Conservation (phyloP, 352 stramenopile species). For the Pythium phragmitis region DNA sequence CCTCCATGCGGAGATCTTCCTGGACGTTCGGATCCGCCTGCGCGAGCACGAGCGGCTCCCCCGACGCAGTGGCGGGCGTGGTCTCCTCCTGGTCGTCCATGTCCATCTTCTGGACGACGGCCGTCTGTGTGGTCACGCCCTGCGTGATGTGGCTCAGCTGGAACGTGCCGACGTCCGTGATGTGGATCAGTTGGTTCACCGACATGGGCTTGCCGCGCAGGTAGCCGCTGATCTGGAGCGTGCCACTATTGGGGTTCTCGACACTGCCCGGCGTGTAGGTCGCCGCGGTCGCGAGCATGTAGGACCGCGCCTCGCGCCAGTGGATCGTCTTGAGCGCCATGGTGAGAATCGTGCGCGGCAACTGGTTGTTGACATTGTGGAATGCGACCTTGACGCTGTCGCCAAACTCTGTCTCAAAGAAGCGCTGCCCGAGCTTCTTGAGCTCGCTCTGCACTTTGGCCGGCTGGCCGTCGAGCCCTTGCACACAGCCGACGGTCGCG, state of each 20-base stretch:
- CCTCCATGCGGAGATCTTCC: constrained; percentile 85
- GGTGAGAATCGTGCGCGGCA: constrained; percentile 81
- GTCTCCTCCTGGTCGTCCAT: constrained; percentile 25
- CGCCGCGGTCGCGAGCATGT: constrained; percentile 78
- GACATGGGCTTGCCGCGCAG: constrained; percentile 93
- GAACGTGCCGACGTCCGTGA: constrained; percentile 96
- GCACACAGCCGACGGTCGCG: constrained; percentile 81
- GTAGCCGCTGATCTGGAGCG: constrained; percentile 93
- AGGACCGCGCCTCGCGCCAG: constrained; percentile 87
- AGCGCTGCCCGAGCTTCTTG: constrained; percentile 85
- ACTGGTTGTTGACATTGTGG: constrained; percentile 73
- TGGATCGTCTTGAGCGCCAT: constrained; percentile 84
- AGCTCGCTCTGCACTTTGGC: constrained; percentile 74
- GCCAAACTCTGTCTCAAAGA: constrained; percentile 90
- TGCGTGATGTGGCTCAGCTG: constrained; percentile 77
- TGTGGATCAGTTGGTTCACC: constrained; percentile 95
- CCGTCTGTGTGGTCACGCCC: constrained; percentile 43
- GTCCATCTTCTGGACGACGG: constrained; percentile 40
- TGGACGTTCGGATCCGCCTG: constrained; percentile 59
- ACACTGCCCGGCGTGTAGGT: constrained; percentile 59
- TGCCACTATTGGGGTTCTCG: constrained; percentile 43
- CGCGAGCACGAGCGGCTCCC: constrained; percentile 52
- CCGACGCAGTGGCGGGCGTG: not conserved
- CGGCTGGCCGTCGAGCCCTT: constrained; percentile 75
- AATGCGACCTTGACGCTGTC: constrained; percentile 79